These are phyloP conservation scores for Harringtonia lauricola DNA, from an alignment of 2,329 filamentous ascomycete genomes.

Conservation along the genomic window DNA sequence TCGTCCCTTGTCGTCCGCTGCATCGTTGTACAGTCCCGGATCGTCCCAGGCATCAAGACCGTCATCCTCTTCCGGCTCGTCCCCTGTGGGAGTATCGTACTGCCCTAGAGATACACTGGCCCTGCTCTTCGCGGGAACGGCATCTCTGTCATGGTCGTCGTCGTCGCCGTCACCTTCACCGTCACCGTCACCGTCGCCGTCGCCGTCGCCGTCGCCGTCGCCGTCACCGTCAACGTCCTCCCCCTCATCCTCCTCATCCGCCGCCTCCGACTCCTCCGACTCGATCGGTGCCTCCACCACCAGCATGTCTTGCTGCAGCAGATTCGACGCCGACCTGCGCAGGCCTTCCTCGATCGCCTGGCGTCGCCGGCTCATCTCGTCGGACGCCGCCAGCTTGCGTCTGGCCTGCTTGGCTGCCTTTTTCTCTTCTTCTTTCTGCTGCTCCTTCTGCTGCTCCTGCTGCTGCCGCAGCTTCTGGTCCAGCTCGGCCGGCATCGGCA, in stretches of 20 bases:
- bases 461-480: not conserved
- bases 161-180: not conserved
- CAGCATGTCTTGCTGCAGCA: slow-evolving; percentile 5
- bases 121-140: no score
- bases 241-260: not conserved
- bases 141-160: no score
- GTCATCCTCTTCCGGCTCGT: not conserved
- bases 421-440: not conserved
- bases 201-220: not conserved
- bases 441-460: not conserved
- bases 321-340: not conserved
- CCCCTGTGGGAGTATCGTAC: not conserved
- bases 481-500: slow-evolving; percentile 48
- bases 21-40: slow-evolving; percentile 4
- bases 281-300: slow-evolving; percentile 11
- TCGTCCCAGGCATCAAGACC: slow-evolving; percentile 5
- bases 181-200: not conserved
- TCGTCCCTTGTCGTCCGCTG: not conserved
- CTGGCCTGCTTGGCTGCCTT: not conserved
- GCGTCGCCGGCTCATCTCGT: not conserved
- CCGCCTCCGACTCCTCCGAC: slow-evolving; percentile 6
- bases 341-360: not conserved
- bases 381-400: not conserved
- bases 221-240: not conserved
- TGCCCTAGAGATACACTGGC: no score